Conservation (phyloP, 768 basidiomycete genomes). For the Rhodotorula sphaerocarpa region DNA sequence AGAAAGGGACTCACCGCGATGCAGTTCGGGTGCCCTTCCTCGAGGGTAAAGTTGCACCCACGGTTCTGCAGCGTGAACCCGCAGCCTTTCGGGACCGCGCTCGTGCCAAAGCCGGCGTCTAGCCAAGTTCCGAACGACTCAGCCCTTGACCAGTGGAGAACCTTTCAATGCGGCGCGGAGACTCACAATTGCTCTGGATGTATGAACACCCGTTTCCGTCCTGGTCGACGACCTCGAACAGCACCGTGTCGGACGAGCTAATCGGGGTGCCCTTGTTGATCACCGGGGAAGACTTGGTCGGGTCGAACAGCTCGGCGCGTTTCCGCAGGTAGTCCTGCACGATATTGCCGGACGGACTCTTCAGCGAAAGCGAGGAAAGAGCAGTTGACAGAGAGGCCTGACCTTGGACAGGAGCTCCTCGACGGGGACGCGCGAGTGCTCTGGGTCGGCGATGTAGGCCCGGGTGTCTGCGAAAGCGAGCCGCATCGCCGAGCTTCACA, state of each 20-base stretch:
- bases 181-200: slow-evolving; percentile 21
- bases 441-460: slow-evolving; percentile 88
- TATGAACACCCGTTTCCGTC: slow-evolving; percentile 45
- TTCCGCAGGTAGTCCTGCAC: slow-evolving; percentile 68
- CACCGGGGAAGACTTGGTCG: slow-evolving; percentile 56
- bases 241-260: slow-evolving; percentile 85
- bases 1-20: slow-evolving; percentile 52
- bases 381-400: slow-evolving; percentile 11
- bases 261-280: slow-evolving; percentile 69
- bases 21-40: slow-evolving; percentile 74
- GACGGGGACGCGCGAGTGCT: slow-evolving; percentile 66
- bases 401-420: slow-evolving; percentile 78
- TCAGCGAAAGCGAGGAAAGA: slow-evolving; percentile 6
- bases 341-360: too few species aligned
- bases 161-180: not conserved
- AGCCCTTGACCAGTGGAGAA: not conserved
- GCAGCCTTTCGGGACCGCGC: slow-evolving; percentile 83
- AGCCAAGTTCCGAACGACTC: not conserved
- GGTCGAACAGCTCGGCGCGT: slow-evolving; percentile 71
- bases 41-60: slow-evolving; percentile 72
- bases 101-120: slow-evolving; percentile 65
- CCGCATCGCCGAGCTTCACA: slow-evolving; percentile 36
- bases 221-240: slow-evolving; percentile 66
- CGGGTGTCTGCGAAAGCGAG: slow-evolving; percentile 57
- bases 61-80: slow-evolving; percentile 96